phyloP scores from a whole-genome alignment of 2,329 filamentous ascomycete genomes.

The Verticillium alfalfae region DNA sequence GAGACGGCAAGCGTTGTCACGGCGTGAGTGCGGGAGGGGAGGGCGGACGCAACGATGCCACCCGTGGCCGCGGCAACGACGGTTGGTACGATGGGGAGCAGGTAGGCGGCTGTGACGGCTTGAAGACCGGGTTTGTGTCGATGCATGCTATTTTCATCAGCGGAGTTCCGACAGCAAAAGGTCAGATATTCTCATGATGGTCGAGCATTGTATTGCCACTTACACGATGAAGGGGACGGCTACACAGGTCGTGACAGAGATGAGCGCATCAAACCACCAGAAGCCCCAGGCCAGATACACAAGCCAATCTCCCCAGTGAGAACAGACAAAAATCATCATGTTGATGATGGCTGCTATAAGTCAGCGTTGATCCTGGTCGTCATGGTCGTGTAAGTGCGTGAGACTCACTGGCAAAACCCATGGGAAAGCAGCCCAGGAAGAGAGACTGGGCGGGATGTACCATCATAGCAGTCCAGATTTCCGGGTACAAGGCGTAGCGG shows the following conservation, averaged over 20 bases:
- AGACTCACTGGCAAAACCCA: slow-evolving; percentile 54
- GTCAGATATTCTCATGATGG: background rate
- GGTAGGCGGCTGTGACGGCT: slow-evolving; percentile 58
- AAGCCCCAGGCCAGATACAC: slow-evolving; percentile 48
- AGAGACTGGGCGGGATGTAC: slow-evolving; percentile 60
- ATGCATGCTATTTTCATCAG: slow-evolving; percentile 21
- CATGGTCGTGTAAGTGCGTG: background rate
- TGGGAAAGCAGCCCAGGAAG: slow-evolving; percentile 64
- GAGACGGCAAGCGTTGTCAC: slow-evolving; percentile 54
- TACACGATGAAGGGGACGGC: slow-evolving; percentile 53
- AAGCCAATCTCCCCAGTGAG: slow-evolving; percentile 57
- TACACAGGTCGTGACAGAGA: slow-evolving; percentile 49
- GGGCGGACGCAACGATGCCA: slow-evolving; percentile 25
- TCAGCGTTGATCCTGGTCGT: background rate
- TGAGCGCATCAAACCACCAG: slow-evolving; percentile 51
- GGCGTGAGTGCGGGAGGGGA: slow-evolving; percentile 3
- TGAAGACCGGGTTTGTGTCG: slow-evolving; percentile 40
- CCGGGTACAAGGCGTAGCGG: slow-evolving; percentile 60
- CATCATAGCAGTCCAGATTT: slow-evolving; percentile 62
- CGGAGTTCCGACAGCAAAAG: background rate
- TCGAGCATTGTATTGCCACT: background rate
- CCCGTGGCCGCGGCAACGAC: slow-evolving; percentile 62
- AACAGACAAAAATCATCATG: slow-evolving; percentile 56
- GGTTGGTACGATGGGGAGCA: slow-evolving; percentile 61
- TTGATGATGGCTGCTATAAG: slow-evolving; percentile 47